Evolutionary conservation across 768 basidiomycete species (phyloP).

Genomic region (Trametes cingulata): DNA sequence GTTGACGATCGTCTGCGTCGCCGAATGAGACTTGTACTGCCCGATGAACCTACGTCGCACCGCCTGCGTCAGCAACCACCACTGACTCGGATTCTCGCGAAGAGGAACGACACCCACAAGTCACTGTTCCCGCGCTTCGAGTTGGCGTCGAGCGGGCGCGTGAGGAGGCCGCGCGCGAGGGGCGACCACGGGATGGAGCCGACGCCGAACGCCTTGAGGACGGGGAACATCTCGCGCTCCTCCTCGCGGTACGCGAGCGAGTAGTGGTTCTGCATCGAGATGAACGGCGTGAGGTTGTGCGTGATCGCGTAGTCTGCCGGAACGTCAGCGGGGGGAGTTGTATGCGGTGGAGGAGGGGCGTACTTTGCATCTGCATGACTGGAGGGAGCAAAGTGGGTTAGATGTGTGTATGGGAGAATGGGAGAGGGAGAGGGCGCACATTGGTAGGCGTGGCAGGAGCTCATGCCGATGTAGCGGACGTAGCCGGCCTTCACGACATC

Average conservation of each 20-base stretch:
- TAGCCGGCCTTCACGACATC: constrained; percentile 45
- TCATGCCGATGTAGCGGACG: constrained; percentile 44
- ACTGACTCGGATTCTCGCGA: too few relatives aligned
- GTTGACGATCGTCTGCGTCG: constrained; percentile 39
- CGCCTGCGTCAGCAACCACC: neutral
- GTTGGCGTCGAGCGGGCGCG: constrained; percentile 27
- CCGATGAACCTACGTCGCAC: neutral
- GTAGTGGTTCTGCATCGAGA: constrained; percentile 67
- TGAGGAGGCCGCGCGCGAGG: constrained; percentile 36
- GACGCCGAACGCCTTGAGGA: constrained; percentile 33
- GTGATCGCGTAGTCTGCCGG: constrained; percentile 41
- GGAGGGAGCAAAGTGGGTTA: constrained; percentile 12
- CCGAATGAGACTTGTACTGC: constrained; percentile 2
- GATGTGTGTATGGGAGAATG: neutral
- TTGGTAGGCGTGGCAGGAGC: constrained; percentile 40
- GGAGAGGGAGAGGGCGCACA: constrained; percentile 22
- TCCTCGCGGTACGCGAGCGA: constrained; percentile 60
- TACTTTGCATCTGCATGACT: constrained; percentile 39
- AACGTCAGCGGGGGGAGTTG: too few relatives aligned
- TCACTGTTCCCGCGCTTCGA: constrained; percentile 30
- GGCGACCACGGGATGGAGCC: constrained; percentile 44
- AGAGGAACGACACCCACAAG: neutral
- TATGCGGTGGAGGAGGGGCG: constrained; percentile 18
- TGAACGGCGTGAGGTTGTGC: constrained; percentile 50
- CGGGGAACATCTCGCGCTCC: constrained; percentile 59